Conservation (phyloP, 208 protist genomes). For the Trichomonas tenax region DNA sequence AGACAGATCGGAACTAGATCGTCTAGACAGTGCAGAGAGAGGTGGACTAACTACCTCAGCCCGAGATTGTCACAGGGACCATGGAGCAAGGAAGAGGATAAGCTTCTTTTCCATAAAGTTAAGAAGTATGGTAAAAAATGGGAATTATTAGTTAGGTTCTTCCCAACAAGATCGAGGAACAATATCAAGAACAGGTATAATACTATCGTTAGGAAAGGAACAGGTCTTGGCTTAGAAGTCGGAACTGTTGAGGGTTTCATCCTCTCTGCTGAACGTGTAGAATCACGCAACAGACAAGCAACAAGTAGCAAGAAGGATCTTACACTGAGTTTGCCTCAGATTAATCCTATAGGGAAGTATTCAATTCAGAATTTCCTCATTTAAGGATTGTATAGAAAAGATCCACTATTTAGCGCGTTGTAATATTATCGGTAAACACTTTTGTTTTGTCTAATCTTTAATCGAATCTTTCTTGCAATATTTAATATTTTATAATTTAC, state of each 20-base stretch:
- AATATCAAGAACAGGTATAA: slow-evolving; percentile 1
- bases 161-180: not conserved
- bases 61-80: not conserved
- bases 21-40: not conserved
- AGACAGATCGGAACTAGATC: not conserved
- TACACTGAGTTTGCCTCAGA: not conserved
- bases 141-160: not conserved
- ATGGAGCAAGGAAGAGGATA: not conserved
- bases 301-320: not conserved
- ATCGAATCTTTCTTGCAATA: no score
- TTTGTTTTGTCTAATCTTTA: no score
- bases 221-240: not conserved
- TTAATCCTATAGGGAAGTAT: not conserved
- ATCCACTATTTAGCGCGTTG: no score
- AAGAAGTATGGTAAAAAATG: not conserved
- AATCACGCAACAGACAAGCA: not conserved
- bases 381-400: not conserved
- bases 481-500: no score
- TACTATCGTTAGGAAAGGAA: not conserved
- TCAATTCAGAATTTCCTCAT: not conserved
- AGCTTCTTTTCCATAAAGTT: not conserved
- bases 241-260: not conserved
- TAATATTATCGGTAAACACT: no score
- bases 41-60: not conserved
- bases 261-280: not conserved